These are phyloP conservation scores for Ceratocystis eucalypticola DNA, from an alignment of 2,329 filamentous ascomycete species.

Conservation along the genomic window DNA sequence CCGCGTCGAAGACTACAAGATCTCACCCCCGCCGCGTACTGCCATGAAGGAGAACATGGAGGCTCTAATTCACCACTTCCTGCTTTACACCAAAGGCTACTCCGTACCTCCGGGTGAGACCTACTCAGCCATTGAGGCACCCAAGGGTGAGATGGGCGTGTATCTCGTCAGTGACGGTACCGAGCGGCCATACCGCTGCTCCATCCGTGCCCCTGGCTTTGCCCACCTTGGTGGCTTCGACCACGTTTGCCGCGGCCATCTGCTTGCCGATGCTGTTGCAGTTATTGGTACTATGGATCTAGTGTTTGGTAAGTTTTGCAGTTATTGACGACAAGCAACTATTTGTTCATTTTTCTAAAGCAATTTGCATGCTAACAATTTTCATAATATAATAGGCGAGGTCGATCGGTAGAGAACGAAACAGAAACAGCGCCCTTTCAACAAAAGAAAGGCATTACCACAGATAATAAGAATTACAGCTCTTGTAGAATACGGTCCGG, in stretches of 20 bases:
- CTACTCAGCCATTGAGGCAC: slow-evolving; percentile 96
- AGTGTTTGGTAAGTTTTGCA: slow-evolving; percentile 57
- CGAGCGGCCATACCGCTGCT: slow-evolving; percentile 92
- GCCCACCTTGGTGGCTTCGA: slow-evolving; percentile 91
- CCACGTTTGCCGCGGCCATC: slow-evolving; percentile 79
- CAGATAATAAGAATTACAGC: slow-evolving; percentile 15
- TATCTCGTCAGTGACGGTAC: slow-evolving; percentile 91
- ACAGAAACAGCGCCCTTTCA: slow-evolving; percentile 17
- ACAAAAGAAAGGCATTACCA: slow-evolving; percentile 20
- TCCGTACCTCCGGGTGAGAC: slow-evolving; percentile 94
- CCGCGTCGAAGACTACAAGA: slow-evolving; percentile 97
- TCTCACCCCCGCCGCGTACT: slow-evolving; percentile 82
- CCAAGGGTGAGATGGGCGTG: slow-evolving; percentile 99
- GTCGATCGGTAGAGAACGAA: slow-evolving; percentile 40
- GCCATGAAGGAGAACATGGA: slow-evolving; percentile 99
- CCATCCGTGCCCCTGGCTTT: slow-evolving; percentile 93
- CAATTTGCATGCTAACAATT: slow-evolving; percentile 26
- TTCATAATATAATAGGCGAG: slow-evolving; percentile 33
- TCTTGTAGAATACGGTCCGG: slow-evolving; percentile 9
- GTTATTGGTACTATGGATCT: slow-evolving; percentile 87
- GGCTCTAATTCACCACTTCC: slow-evolving; percentile 96
- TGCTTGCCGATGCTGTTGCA: slow-evolving; percentile 90
- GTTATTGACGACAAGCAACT: too few species aligned
- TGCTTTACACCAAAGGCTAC: slow-evolving; percentile 98
- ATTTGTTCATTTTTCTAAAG: background rate